A percentile compares a stretch with the other conserved stretches of the same genome.
Conservation (phyloP, 2,329 filamentous ascomycete species). For the Fusarium multiceps region DNA sequence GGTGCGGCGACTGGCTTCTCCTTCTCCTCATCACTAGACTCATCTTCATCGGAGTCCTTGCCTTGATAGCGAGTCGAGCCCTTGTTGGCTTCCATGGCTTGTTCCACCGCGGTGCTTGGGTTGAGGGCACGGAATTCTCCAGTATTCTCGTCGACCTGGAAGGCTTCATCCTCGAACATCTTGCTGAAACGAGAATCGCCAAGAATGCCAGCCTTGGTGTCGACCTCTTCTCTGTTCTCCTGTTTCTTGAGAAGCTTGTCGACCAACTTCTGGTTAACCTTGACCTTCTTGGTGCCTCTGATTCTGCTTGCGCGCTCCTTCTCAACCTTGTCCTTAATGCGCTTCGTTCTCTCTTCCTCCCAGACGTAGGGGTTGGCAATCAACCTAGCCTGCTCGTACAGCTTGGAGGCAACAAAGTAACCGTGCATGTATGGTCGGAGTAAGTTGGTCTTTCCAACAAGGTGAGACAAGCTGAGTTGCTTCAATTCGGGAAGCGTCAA, state of each 20-base stretch:
- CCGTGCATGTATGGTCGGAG: conserved; percentile 98
- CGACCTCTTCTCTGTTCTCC: conserved; percentile 68
- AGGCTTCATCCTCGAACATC: conserved; percentile 93
- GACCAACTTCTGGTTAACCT: conserved; percentile 88
- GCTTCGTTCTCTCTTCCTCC: conserved; percentile 91
- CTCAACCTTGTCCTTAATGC: conserved; percentile 93
- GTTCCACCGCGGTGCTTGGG: conserved; percentile 75
- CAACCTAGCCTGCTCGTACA: conserved; percentile 94
- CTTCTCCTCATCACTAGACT: conserved; percentile 57
- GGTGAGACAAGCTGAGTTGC: conserved; percentile 84
- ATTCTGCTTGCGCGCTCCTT: conserved; percentile 97
- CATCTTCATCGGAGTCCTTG: conserved; percentile 58
- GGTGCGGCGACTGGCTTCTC: conserved; percentile 40
- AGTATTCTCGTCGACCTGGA: conserved; percentile 88
- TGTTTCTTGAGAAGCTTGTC: conserved; percentile 77
- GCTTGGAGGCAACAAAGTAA: conserved; percentile 93
- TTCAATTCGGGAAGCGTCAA: conserved; percentile 88
- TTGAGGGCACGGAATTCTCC: conserved; percentile 90
- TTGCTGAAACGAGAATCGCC: conserved; percentile 87
- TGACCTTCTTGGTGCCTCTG: conserved; percentile 94
- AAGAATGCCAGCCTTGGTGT: conserved; percentile 74
- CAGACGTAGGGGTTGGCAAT: conserved; percentile 95
- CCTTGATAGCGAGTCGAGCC: conserved; percentile 52
- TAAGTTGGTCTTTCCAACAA: conserved; percentile 90
- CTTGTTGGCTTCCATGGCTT: conserved; percentile 53